Conservation (phyloP, 1,284 basidiomycete species). For the Trametes pubescens region DNA sequence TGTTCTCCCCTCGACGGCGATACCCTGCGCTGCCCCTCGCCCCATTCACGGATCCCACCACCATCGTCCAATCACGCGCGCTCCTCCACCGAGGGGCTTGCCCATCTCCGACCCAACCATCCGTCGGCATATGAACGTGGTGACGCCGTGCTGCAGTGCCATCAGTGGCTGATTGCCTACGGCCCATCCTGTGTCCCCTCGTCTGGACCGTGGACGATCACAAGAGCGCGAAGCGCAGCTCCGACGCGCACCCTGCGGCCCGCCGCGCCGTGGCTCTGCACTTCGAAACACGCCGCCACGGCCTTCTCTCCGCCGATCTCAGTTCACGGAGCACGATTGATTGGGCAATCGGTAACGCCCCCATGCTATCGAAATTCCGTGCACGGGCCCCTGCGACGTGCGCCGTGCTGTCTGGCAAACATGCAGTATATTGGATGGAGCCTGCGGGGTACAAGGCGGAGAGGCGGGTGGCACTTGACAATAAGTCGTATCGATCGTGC, state of each 20-base stretch:
- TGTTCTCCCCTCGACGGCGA: constrained; percentile 8
- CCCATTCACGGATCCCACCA: neutral
- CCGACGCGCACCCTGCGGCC: constrained; percentile 14
- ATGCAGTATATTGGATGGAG: constrained; percentile 15
- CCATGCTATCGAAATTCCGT: neutral
- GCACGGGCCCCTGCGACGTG: neutral
- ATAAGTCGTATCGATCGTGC: constrained; percentile 20
- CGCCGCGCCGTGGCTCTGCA: constrained; percentile 22
- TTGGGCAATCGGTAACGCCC: constrained; percentile 4
- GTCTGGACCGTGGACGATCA: constrained; percentile 14
- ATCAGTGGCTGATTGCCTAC: constrained; percentile 17
- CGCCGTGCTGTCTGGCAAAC: constrained; percentile 1
- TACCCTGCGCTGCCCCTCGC: neutral
- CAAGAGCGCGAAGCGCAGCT: constrained; percentile 16
- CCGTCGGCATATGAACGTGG: constrained; percentile 2
- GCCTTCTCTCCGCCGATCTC: constrained; percentile 21
- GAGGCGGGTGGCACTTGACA: constrained; percentile 16
- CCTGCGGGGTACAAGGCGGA: constrained; percentile 8
- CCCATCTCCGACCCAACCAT: constrained; percentile 1
- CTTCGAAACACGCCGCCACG: constrained; percentile 15
- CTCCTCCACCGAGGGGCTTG: constrained; percentile 1
- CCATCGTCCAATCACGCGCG: neutral
- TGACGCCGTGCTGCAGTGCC: constrained; percentile 4
- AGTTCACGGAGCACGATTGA: constrained; percentile 13
- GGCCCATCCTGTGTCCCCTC: constrained; percentile 9